Base-by-base conservation (phyloP, 257 asterid genomes). In the Jasminum sambac region DNA sequence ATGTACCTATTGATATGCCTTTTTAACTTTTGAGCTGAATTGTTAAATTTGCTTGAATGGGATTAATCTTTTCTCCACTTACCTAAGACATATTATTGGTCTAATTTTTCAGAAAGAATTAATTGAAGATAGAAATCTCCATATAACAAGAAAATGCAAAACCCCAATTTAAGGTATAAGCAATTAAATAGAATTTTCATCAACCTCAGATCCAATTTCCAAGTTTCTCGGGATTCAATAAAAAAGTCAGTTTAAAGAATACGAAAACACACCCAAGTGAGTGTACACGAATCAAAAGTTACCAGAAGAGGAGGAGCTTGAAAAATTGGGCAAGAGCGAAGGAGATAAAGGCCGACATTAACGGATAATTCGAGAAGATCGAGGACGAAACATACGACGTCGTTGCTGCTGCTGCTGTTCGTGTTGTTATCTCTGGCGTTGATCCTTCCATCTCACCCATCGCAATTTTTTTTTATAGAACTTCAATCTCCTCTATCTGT, bases 301-400 rank as follows among this genome's bases (percentile, higher is more conserved):
- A 94, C 98, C 99, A 83, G 57, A 78, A 44, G 50, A 82, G 69
- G 67, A 84, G 44, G 70, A 84, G 64, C 69, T 84, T 84, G 70
- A 78, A 63, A 70, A 77, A 70, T 74, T 84, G 86, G 17, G 88
- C 88, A 62, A 84, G 66, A 40, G 74, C 69, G 59, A 81, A 84
- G 41, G 86, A 82, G 2, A 84, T 7, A 36, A 84, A 60, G 42
- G 86, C 84, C 40, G 86, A 78, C 21, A 84, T 63, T 26, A 84
- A 61, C 66, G 88, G 84, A 71, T 55, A 67, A 68, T 84, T 84
- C 46, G 81, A 25, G 11, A 84, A 76, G 30, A 84, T n/a, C 3
- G 86, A 81, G 19, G 79, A 76, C 0, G 74, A 41, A 1, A 37
- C 59, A 24, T 71, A 63, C 43, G 80, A 66, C 7, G 76, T 44